phyloP scores from a whole-genome alignment of 2,329 filamentous ascomycete genomes.

The Sarocladiaceae sp. region DNA sequence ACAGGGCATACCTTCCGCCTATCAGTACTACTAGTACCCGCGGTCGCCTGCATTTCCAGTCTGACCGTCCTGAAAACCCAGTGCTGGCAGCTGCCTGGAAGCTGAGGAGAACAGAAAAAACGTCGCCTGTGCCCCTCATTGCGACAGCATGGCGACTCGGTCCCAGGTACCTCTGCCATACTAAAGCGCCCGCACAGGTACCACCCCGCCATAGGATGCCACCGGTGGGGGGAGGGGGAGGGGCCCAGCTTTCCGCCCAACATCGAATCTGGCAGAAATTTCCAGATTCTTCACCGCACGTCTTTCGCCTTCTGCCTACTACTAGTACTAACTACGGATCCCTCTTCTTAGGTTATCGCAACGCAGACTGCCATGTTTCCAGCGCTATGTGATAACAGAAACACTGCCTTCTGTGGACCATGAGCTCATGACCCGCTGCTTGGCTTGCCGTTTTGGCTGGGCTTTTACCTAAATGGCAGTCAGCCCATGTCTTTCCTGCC shows the following conservation, averaged over 20 bases:
- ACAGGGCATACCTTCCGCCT: too few species aligned
- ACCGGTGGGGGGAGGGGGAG: constrained; percentile 1
- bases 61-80: too few species aligned
- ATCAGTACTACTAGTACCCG: too few species aligned
- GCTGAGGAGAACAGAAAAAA: too few species aligned
- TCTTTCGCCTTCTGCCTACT: neutral
- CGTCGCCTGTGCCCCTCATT: neutral
- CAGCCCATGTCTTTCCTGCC: neutral
- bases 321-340: too few species aligned
- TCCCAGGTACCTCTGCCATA: constrained; percentile 3
- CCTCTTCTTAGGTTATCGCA: too few species aligned
- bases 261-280: constrained; percentile 14
- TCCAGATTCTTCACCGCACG: constrained; percentile 12
- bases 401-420: constrained; percentile 4
- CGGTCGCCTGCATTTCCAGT: too few species aligned
- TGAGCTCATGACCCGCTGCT: neutral
- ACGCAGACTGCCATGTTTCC: too few species aligned
- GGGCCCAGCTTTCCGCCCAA: constrained; percentile 5
- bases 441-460: neutral
- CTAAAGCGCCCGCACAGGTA: neutral
- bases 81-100: too few species aligned
- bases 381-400: constrained; percentile 7
- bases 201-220: constrained; percentile 2
- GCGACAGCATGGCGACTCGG: neutral
- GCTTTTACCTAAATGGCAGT: constrained; percentile 4